Evolutionary conservation across 1,139 yeast genomes (phyloP).

Genomic region (Schizosaccharomyces versatilis): DNA sequence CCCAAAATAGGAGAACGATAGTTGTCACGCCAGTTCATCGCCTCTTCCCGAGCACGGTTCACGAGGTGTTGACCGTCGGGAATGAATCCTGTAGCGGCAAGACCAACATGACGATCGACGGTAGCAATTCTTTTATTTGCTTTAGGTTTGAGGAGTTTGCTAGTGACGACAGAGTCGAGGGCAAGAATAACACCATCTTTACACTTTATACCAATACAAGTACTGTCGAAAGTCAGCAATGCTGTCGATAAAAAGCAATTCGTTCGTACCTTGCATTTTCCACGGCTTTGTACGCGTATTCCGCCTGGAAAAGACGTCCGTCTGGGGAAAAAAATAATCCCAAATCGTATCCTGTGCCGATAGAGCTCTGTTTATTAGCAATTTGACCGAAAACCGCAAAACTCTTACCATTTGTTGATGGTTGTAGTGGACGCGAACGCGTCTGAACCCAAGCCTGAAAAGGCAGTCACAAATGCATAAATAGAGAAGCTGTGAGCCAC

Average conservation of each 20-base stretch:
- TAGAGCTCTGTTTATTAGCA: slow-evolving; percentile 25
- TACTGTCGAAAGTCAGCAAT: slow-evolving; percentile 25
- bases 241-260: background rate
- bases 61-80: slow-evolving; percentile 95
- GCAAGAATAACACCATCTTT: slow-evolving; percentile 87
- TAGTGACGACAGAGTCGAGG: slow-evolving; percentile 74
- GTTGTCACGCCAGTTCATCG: slow-evolving; percentile 50
- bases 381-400: background rate
- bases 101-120: slow-evolving; percentile 82
- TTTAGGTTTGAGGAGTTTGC: slow-evolving; percentile 73
- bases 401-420: slow-evolving; percentile 1
- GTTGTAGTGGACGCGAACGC: background rate
- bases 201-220: slow-evolving; percentile 80
- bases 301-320: slow-evolving; percentile 96
- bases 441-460: too few species aligned
- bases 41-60: slow-evolving; percentile 80
- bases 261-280: slow-evolving; percentile 35
- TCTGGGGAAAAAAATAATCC: slow-evolving; percentile 73
- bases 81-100: slow-evolving; percentile 74
- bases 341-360: slow-evolving; percentile 92
- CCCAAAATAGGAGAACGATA: slow-evolving; percentile 62
- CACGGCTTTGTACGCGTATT: slow-evolving; percentile 91
- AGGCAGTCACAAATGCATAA: too few species aligned
- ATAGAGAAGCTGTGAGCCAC: too few species aligned
- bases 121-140: slow-evolving; percentile 79